These are phyloP conservation scores for Pseudopithomyces maydicus DNA, from an alignment of 2,329 filamentous ascomycete genomes.

Conservation along the genomic window DNA sequence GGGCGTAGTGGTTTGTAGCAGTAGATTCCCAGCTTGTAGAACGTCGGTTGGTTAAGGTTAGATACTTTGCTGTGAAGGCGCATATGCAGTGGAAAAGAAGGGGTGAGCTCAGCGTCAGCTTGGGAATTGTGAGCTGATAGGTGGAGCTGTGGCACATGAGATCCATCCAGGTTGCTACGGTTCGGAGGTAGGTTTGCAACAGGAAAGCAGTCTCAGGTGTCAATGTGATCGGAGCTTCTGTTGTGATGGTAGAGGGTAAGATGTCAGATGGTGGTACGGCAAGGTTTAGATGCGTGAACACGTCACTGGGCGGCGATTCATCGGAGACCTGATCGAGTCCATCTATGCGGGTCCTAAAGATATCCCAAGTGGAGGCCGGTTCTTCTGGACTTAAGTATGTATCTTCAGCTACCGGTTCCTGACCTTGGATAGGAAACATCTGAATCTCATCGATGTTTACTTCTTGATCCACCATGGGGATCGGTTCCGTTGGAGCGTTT, in stretches of 20 bases:
- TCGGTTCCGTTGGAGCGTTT: neutral
- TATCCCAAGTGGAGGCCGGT: conserved; percentile 25
- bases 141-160: conserved; percentile 36
- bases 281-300: conserved; percentile 13
- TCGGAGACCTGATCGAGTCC: conserved; percentile 24
- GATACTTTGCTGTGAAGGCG: conserved; percentile 42
- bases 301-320: conserved; percentile 14
- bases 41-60: conserved; percentile 30
- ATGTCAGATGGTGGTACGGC: conserved; percentile 17
- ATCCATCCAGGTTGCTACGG: conserved; percentile 43
- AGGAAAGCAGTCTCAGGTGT: conserved; percentile 39
- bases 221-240: conserved; percentile 16
- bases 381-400: conserved; percentile 6
- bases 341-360: conserved; percentile 31
- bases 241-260: conserved; percentile 7
- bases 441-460: neutral
- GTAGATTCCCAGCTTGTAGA: conserved; percentile 37
- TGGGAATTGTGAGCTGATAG: conserved; percentile 37
- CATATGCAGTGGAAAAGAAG: conserved; percentile 41
- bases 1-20: conserved; percentile 36
- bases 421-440: conserved; percentile 2
- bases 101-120: conserved; percentile 32
- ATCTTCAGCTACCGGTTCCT: conserved; percentile 6
- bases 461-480: neutral
- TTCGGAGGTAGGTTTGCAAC: conserved; percentile 37